Conservation (phyloP, 2,329 filamentous ascomycete species). For the Claviceps sorghi region DNA sequence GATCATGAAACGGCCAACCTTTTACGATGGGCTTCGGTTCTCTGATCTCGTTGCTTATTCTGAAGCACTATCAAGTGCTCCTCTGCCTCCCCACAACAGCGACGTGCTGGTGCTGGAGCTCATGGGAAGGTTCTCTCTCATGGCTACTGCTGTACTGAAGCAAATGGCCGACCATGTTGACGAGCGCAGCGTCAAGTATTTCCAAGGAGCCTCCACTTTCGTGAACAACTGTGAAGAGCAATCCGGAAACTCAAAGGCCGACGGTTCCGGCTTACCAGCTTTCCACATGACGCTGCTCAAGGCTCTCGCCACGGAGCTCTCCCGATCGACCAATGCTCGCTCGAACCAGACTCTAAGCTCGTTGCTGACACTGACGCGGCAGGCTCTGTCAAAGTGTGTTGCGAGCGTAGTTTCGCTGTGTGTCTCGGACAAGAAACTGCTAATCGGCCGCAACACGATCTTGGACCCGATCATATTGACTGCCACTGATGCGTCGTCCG, state of each 20-base stretch:
- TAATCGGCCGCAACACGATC: constrained; percentile 10
- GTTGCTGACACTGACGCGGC: constrained; percentile 13
- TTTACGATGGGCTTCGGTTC: constrained; percentile 33
- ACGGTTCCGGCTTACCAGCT: constrained; percentile 11
- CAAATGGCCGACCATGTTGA: constrained; percentile 31
- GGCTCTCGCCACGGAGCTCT: constrained; percentile 16
- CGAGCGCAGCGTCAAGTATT: constrained; percentile 27
- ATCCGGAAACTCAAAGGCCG: neutral
- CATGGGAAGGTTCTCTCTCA: constrained; percentile 17
- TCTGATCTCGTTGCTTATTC: constrained; percentile 20
- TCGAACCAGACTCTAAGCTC: constrained; percentile 12
- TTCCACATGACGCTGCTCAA: constrained; percentile 23
- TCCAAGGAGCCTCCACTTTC: constrained; percentile 17
- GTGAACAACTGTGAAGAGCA: constrained; percentile 12
- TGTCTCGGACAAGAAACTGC: constrained; percentile 17
- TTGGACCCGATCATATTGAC: constrained; percentile 18
- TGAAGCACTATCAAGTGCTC: constrained; percentile 17
- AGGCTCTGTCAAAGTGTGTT: constrained; percentile 15
- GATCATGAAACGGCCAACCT: constrained; percentile 35
- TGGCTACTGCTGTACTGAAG: constrained; percentile 20
- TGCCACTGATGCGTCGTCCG: constrained; percentile 18
- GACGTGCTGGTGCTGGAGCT: constrained; percentile 18
- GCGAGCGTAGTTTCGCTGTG: constrained; percentile 14
- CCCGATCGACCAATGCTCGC: constrained; percentile 14
- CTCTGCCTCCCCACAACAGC: constrained; percentile 10